Base-by-base conservation (phyloP, 257 asterid genomes). In the Jaltomata sinuosa region DNA sequence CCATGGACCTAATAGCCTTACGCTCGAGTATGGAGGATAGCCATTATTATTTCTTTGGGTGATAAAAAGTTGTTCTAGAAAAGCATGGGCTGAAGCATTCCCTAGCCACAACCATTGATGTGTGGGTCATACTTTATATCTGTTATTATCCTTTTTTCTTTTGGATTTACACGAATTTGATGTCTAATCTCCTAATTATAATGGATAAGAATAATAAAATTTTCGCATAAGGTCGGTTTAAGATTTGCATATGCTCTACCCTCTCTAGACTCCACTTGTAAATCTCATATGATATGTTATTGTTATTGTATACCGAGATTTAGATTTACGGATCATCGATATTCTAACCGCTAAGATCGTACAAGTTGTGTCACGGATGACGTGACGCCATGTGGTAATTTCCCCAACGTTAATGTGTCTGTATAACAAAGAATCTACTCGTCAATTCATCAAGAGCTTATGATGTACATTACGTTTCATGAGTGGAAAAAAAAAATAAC, bases 41-140 rank as follows among this genome's bases (percentile, higher is more conserved):
- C 38, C 38, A 74, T 74, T 74, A 74, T 74, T 74, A 25, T 45
- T 74, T 45, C 15, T 76, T 76, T 76, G 22, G 36, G 40, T 45
- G 81, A 76, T 45, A 76, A 7, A 74, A 76, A 76, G 61, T 76
- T 76, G 81, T 76, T 47, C 81, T 76, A 76, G 42, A 76, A 76
- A 76, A 76, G 61, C 27, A 76, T 76, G 81, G 81, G 81, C 38
- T 42, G 15, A 59, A 25, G 16, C 81, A 76, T 76, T 47, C 81
- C 81, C 81, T 49, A 76, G 81, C 81, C 81, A 11, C 42, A 14
- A 27, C 61, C n/a, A 47, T 76, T 25, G 40, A 25, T 76, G 59
- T 7, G 42, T 74, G 27, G 81, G 81, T 47, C 61, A 47, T 50
- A 49, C 14, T 3, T 74, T 74, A 57, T 42, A 45, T 42, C 42